Evolutionary conservation across 2,329 filamentous ascomycete genomes (phyloP).

Genomic region (Aureobasidium sp.): DNA sequence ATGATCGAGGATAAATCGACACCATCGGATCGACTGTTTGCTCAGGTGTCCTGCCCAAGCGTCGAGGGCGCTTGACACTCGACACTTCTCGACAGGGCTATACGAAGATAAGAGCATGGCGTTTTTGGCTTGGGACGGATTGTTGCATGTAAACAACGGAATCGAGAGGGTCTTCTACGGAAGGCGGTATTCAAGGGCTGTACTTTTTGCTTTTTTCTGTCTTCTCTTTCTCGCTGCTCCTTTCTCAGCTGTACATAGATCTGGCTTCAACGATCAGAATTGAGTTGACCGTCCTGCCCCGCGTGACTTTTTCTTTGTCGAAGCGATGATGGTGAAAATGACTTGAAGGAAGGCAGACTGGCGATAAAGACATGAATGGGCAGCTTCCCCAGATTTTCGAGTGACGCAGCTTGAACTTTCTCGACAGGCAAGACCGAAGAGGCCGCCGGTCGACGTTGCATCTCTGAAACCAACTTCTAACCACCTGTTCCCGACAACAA

Average conservation of each 20-base stretch:
- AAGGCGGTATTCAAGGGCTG: not conserved
- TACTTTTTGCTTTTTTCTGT: not conserved
- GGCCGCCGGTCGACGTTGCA: not conserved
- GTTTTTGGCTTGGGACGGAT: not conserved
- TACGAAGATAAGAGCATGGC: not conserved
- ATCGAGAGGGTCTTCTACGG: not conserved
- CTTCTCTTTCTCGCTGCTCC: not conserved
- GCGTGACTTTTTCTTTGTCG: not conserved
- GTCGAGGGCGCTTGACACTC: not conserved
- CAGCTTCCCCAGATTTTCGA: constrained; percentile 3
- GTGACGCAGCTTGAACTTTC: constrained; percentile 6
- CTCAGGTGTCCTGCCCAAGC: not conserved
- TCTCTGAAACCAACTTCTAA: not conserved
- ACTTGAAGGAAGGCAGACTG: not conserved
- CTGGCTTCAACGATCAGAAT: not conserved
- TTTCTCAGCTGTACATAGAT: not conserved
- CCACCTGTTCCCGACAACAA: not conserved
- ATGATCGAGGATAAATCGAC: not conserved
- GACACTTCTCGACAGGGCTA: not conserved
- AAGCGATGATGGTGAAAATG: not conserved
- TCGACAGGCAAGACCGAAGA: not conserved
- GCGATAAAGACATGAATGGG: constrained; percentile 7
- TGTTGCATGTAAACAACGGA: not conserved
- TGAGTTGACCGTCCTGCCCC: not conserved
- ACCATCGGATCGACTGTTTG: not conserved